Evolutionary conservation across 306 rosid species (phyloP), one percentile per base, ranked within the genome.

Genomic region (Oemleria cerasiformis): DNA sequence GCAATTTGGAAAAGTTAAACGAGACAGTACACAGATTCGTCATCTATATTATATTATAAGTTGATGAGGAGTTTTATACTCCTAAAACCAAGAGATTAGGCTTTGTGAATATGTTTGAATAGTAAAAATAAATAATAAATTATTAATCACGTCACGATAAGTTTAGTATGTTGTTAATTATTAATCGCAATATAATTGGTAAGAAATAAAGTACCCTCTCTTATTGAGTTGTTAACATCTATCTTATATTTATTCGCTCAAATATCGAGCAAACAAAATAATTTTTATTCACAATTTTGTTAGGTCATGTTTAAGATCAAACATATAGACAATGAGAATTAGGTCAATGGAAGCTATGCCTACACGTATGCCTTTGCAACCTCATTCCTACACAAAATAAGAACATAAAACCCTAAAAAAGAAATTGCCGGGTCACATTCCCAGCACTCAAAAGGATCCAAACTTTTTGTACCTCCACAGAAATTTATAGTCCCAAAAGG

Each of bases 401-500:
- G 0, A 17, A 36, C 0, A 36, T 9, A 61, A 9, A 9, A 5
- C 63, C 11, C 9, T 23, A 57, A 57, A 57, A 11, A 57, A 16
- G 20, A 3, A 3, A n/a, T 10, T 7, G 8, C n/a, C 16, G 20
- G 14, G 25, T 54, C 73, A 41, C 53, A 2, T 56, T 69, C 49
- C 7, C 42, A 8, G 21, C 64, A 69, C 17, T 54, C 50, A 14
- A 69, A 69, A 54, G 63, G 63, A n/a, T 43, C 1, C 30, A 42
- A 8, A 9, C 74, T 70, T 70, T 65, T 43, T 17, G 57, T n/a
- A 13, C 13, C 6, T 14, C 10, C n/a, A 8, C 55, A 23, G 4
- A 70, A 55, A 41, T 20, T 16, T 9, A 23, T 21, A 54, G 41
- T 16, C 55, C 47, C 65, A 25, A 70, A 56, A 55, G 74, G 51